Evolutionary conservation across 2,329 filamentous ascomycete species (phyloP).

Genomic region (Aspergillus udagawae): DNA sequence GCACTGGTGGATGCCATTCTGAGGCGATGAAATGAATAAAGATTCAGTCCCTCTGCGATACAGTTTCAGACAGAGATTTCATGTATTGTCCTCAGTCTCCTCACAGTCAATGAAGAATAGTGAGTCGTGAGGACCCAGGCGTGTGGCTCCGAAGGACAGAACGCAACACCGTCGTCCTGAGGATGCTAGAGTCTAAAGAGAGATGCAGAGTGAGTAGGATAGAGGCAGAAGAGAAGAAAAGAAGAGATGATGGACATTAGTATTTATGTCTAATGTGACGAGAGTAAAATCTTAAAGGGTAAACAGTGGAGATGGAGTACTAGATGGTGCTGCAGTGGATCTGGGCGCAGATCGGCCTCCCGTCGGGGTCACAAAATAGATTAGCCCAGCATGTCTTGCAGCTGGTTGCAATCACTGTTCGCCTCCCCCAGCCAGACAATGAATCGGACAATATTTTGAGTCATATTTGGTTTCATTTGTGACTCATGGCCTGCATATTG

Average conservation of each 20-base stretch:
- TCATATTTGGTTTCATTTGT: not conserved
- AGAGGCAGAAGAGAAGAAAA: not conserved
- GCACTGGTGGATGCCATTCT: constrained; percentile 32
- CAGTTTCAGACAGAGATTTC: not conserved
- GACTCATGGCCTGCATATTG: not conserved
- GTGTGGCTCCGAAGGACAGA: not conserved
- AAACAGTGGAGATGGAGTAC: no score
- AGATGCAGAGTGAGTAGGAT: not conserved
- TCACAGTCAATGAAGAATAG: not conserved
- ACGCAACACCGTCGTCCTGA: not conserved
- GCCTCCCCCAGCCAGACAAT: not conserved
- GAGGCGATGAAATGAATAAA: not conserved
- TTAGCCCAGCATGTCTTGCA: not conserved
- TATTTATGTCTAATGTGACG: not conserved
- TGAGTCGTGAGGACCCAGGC: not conserved
- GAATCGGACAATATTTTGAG: not conserved
- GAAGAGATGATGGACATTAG: not conserved
- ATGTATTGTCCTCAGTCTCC: not conserved
- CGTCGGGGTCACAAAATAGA: not conserved
- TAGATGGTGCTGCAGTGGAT: no score
- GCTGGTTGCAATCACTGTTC: not conserved
- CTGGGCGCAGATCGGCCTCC: not conserved
- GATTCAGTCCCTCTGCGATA: not conserved
- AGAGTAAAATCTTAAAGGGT: not conserved
- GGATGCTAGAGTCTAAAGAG: not conserved